These are phyloP conservation scores for Tetrahymena elliotti DNA, from an alignment of 73 alveolate species.

Conservation along the genomic window DNA sequence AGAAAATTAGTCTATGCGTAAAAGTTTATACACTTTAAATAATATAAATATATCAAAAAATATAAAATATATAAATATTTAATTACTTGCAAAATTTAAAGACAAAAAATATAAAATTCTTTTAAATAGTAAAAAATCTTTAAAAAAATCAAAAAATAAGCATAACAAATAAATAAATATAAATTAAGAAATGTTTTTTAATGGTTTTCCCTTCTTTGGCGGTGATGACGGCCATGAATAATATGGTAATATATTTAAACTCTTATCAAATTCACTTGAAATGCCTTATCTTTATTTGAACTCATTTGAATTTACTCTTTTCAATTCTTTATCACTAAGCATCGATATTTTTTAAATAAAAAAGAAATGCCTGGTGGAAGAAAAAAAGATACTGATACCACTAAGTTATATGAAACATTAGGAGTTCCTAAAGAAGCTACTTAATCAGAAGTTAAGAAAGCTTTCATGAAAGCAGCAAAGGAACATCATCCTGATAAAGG, in stretches of 20 bases:
- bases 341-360: background rate
- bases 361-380: background rate
- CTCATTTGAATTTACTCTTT: background rate
- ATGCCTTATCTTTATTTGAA: background rate
- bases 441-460: conserved; percentile 77
- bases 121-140: background rate
- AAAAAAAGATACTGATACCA: conserved; percentile 51
- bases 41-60: background rate
- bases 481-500: conserved; percentile 98
- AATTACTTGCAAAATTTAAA: background rate
- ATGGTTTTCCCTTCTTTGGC: background rate
- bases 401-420: conserved; percentile 73
- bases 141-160: background rate
- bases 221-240: background rate
- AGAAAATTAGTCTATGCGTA: background rate
- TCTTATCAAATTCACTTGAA: no score
- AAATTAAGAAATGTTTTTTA: background rate
- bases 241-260: background rate
- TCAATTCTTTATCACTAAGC: background rate
- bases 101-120: background rate
- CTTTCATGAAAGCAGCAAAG: conserved; percentile 77
- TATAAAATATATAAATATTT: background rate
- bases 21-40: background rate
- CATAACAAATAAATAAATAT: background rate
- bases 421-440: conserved; percentile 85